Base-by-base conservation (phyloP, 1,139 yeast species). In the Pichia cactophila region DNA sequence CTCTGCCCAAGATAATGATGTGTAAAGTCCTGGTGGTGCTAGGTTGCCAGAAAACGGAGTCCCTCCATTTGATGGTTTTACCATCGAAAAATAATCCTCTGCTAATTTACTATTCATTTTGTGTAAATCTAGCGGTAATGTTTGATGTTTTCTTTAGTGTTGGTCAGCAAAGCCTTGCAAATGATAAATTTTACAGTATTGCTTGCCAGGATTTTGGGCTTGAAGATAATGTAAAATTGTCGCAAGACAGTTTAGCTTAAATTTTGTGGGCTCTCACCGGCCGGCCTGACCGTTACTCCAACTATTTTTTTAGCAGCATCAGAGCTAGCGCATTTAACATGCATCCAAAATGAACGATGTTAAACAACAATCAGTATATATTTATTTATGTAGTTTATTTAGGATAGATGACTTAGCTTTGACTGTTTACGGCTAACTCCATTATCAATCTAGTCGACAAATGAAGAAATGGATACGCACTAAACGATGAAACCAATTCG, bases 381-480 rank as follows among this genome's bases (percentile, higher is more conserved):
- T 16, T 16, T 17, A 23, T 23, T 4, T 23, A 23, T 23, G 20
- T 17, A 17, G 20, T 23, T 23, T 23, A 9, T 16, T 17, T 35
- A 35, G 23, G 6, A 16, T 35, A 35, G 10, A 35, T 16, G 23
- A 17, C 38, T 35, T 40, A 40, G n/a, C 64, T 60, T 55, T 78
- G 82, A 58, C 86, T 78, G 65, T 90, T 92, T 16, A 92, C 97
- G 1, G 97, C 97, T 58, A 92, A 75, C 67, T 92, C 97, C 96
- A 92, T 89, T 57, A 92, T 92, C 57, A 92, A 76, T 62, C 90
- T 73, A 1, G 97, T 90, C 31, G 97, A 94, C 61, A 92, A 72
- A 68, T 92, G 96, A 62, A 92, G 72, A 66, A 92, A 92, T 37
- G 98, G 97, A 63, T 90, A 92, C 0, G 97, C 97, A 43, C 95